Percentiles rank a stretch among this genome's conserved stretches.
Conservation (phyloP, 139 green algal genomes). For the Zygnema circumcarinatum region DNA sequence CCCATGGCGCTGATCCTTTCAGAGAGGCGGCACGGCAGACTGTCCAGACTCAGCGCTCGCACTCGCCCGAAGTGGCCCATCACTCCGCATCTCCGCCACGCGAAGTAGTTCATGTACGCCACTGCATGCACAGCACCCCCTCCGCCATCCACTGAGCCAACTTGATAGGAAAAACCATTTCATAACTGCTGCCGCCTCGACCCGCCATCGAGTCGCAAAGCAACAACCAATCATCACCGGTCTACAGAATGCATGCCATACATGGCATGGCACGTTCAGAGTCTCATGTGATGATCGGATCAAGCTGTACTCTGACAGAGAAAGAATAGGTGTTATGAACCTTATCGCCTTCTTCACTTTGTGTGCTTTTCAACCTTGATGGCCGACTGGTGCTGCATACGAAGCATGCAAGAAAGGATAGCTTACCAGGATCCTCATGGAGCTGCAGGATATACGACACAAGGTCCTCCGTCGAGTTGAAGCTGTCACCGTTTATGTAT, state of each 20-base stretch:
- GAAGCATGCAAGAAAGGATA: background rate
- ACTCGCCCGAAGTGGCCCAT: conserved; percentile 36
- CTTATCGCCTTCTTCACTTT: too few relatives aligned
- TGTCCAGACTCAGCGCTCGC: conserved; percentile 41
- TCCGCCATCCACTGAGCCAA: background rate
- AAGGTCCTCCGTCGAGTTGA: background rate
- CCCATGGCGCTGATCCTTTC: conserved; percentile 42
- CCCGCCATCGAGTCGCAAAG: background rate
- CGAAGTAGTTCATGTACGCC: conserved; percentile 49
- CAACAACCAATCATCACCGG: background rate
- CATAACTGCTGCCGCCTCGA: background rate
- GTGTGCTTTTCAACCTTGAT: too few relatives aligned
- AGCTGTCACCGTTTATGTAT: conserved; percentile 9
- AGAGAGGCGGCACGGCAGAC: conserved; percentile 43
- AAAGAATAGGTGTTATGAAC: too few relatives aligned
- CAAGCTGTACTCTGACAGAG: too few relatives aligned
- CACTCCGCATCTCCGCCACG: conserved; percentile 48
- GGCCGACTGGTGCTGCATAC: too few relatives aligned
- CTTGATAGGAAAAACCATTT: conserved; percentile 1
- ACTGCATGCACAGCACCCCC: conserved; percentile 15
- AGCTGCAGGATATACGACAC: background rate
- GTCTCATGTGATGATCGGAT: background rate
- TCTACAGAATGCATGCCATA: background rate
- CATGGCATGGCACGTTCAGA: background rate
- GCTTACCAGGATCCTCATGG: background rate